Evolutionary conservation across 148 eudicot species (phyloP).

Genomic region (Fallopia convolvulus): DNA sequence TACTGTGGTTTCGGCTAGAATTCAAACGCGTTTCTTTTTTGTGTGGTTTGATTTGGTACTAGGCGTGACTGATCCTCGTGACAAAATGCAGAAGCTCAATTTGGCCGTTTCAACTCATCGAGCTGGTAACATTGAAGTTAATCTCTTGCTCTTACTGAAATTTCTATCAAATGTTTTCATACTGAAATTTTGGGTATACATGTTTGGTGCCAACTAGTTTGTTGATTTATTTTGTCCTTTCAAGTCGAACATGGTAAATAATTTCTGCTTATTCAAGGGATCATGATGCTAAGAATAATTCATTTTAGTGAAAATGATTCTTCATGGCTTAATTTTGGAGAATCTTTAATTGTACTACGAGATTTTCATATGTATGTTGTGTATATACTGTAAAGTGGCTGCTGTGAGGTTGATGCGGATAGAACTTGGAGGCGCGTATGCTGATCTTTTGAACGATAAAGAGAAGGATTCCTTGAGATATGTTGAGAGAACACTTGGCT

Average conservation of each 20-base stretch:
- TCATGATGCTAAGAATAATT: background rate
- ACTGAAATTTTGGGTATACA: background rate
- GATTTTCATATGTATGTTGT: background rate
- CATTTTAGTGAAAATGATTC: background rate
- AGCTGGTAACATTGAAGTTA: constrained; percentile 52
- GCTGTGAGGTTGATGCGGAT: constrained; percentile 97
- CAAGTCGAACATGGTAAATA: background rate
- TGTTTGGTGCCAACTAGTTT: background rate
- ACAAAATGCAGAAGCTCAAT: constrained; percentile 53
- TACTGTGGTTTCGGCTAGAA: background rate
- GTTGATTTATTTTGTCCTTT: background rate
- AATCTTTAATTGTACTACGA: background rate
- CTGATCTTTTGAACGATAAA: constrained; percentile 83
- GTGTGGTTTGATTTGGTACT: constrained; percentile 4
- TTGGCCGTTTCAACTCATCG: constrained; percentile 86
- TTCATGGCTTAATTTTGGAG: background rate
- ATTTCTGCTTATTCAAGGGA: background rate
- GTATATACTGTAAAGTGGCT: constrained; percentile 39
- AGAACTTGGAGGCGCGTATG: constrained; percentile 93
- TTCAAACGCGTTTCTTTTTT: background rate
- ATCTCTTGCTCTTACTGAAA: background rate
- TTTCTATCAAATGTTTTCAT: background rate
- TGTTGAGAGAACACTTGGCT: constrained; percentile 91
- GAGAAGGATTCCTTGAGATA: constrained; percentile 90
- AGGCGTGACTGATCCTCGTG: constrained; percentile 24